Evolutionary conservation across 2,329 filamentous ascomycete species (phyloP), one percentile per base, ranked within the genome.

Genomic region (Tolypocladium endophyticum): DNA sequence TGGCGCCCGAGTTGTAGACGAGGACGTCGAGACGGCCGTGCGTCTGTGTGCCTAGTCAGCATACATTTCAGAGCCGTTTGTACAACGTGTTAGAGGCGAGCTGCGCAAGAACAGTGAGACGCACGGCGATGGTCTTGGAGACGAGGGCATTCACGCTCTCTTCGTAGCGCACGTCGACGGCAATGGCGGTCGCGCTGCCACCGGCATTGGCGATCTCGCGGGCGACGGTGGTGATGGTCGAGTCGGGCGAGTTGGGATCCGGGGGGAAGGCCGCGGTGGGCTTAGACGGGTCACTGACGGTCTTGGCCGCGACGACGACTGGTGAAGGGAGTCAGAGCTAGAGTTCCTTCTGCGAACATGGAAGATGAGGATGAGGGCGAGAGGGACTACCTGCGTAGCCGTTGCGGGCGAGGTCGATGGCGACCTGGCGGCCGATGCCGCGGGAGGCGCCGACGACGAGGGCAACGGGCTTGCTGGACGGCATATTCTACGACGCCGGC

Each of bases 1-100:
- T 92, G 3, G 90, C 90, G 47, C 90, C 90, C 0, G 87, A 86
- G 71, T 94, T 95, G 77, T 95, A 95, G 56, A 94, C 72, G 2
- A 95, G 74, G 0, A 88, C 87, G 69, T 94, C 89, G 4, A 95
- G 76, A 28, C 81, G 81, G 52, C 80, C 79, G 66, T 88, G 87
- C 5, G 72, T 76, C 66, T 83, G 64, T 3, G 30, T 8, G 9
- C n/a, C 36, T 33, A 35, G 41, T 47, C 7, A 47, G 36, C 25
- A 8, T 12, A 36, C 33, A 35, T 36, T 14, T 2, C 35, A 12
- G n/a, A n/a, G n/a, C 3, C 35, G 35, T 2, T 36, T 4, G 20
- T 20, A 4, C 2, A 9, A n/a, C n/a, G 43, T 8, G 43, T 8
- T n/a, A 45, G 14, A 16, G 20, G 6, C 14, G 5, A 8, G 36